A percentile compares a stretch with the other conserved stretches of the same genome.
phyloP scores from a whole-genome alignment of 2,329 filamentous ascomycete genomes.

The Fusarium protoensiforme region DNA sequence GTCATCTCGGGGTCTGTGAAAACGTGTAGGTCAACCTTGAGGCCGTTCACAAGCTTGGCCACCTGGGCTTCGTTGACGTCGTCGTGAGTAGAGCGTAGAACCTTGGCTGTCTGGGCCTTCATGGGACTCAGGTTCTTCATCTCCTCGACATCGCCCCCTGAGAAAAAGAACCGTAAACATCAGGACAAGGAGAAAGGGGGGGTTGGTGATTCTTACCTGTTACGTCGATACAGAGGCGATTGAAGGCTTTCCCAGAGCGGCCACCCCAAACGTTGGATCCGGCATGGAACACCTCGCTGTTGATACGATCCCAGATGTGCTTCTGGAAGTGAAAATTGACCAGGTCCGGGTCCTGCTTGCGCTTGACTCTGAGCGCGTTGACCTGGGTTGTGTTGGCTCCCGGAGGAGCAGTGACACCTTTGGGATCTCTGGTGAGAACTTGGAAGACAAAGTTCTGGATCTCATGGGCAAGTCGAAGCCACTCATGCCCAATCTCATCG shows the following conservation, averaged over 20 bases:
- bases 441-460: slow-evolving; percentile 13
- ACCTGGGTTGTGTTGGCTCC: not conserved
- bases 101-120: slow-evolving; percentile 11
- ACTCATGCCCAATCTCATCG: not conserved
- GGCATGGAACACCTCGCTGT: slow-evolving; percentile 3
- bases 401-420: not conserved
- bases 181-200: too few species aligned
- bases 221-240: slow-evolving; percentile 20
- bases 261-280: slow-evolving; percentile 17
- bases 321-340: not conserved
- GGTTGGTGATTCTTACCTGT: slow-evolving; percentile 1
- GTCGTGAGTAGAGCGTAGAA: not conserved
- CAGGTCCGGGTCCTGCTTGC: not conserved
- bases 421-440: slow-evolving; percentile 12
- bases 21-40: slow-evolving; percentile 1
- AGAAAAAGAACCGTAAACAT: not conserved
- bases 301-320: slow-evolving; percentile 19
- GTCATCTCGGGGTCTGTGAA: slow-evolving; percentile 8
- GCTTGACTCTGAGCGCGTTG: slow-evolving; percentile 2
- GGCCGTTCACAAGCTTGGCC: not conserved
- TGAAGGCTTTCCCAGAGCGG: slow-evolving; percentile 6
- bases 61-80: not conserved
- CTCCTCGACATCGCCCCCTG: not conserved
- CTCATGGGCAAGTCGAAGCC: not conserved
- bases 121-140: slow-evolving; percentile 19